A percentile compares a stretch with the other conserved stretches of the same genome.
phyloP scores from a whole-genome alignment of 228 moss, liverwort and hornwort species.

The Sphagnum fallax region DNA sequence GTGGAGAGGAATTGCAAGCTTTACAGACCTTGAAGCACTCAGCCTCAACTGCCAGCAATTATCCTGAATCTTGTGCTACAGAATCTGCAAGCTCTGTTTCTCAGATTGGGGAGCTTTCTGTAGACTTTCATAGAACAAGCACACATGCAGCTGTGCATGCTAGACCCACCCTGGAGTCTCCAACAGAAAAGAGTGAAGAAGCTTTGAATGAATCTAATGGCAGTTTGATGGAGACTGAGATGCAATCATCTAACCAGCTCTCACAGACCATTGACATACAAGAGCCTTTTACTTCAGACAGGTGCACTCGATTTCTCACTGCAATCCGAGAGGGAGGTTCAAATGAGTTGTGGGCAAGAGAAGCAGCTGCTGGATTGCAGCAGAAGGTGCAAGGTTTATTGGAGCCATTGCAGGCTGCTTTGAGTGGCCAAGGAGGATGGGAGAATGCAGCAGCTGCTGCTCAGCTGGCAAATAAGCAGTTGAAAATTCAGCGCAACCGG shows the following conservation, averaged over 20 bases:
- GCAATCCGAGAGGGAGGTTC: slow-evolving; percentile 37
- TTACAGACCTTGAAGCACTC: slow-evolving; percentile 18
- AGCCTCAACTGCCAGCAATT: slow-evolving; percentile 1
- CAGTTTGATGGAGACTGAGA: neutral
- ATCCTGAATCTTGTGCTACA: neutral
- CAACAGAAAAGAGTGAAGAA: too few species aligned
- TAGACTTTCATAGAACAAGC: slow-evolving; percentile 8
- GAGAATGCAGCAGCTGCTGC: slow-evolving; percentile 51
- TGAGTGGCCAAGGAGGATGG: slow-evolving; percentile 55
- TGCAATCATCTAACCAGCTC: neutral
- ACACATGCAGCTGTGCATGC: neutral
- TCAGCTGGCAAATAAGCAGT: slow-evolving; percentile 48
- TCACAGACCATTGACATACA: neutral
- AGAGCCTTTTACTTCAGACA: too few species aligned
- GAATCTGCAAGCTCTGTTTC: neutral
- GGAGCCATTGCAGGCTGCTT: slow-evolving; percentile 59
- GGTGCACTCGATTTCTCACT: slow-evolving; percentile 13
- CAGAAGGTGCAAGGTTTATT: slow-evolving; percentile 42
- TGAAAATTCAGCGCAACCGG: slow-evolving; percentile 70
- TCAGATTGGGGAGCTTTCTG: neutral
- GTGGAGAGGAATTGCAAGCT: slow-evolving; percentile 44
- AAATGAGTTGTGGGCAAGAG: slow-evolving; percentile 21
- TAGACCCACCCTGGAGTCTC: neutral
- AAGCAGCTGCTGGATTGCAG: slow-evolving; percentile 59
- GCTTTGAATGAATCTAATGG: too few species aligned